Base-by-base conservation (phyloP, 1,284 basidiomycete species). In the Kwoniella shivajii region DNA sequence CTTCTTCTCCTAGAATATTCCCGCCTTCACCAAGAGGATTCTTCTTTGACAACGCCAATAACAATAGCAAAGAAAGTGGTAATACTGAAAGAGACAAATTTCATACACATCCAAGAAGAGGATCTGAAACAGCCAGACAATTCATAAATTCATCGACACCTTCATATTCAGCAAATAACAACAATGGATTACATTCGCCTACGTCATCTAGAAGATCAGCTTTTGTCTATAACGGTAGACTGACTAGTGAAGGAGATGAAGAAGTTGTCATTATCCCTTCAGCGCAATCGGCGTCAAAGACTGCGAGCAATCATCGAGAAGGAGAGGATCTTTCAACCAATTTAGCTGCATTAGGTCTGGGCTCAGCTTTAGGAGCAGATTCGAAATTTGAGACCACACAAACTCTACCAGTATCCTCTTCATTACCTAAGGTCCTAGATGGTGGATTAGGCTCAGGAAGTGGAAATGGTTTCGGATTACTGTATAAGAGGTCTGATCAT, bases 191-290 rank as follows among this genome's bases (percentile, higher is more conserved):
- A 22, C 24, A 18, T 18, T 56, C 46, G 6, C 46, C 52, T 4
- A 50, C 53, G 22, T 26, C 51, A 4, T 50, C 51, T 5, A 61
- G 54, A 20, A 42, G 55, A 41, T 52, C 55, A 9, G 59, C 51
- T 3, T 61, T 50, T 48, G 50, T 57, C 14, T 61, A 61, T 41
- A 29, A 57, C 18, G 48, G 50, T 18, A 26, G 37, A 33, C 29
- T 54, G 16, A 33, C 18, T n/a, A 39, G 24, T 31, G 50, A 26
- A 31, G 38, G 27, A 10, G 49, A 50, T 14, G 46, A 44, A 30
- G 26, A 22, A 2, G 54, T 56, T 10, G 57, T 53, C 16, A 41
- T 53, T 37, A 57, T 55, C 27, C 52, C 47, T 30, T 49, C 39
- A 6, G 20, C 29, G n/a, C 30, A 29, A 20, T 27, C 47, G 4